Evolutionary conservation across 2,329 filamentous ascomycete genomes (phyloP).

Genomic region (Zymoseptoria ardabiliae): DNA sequence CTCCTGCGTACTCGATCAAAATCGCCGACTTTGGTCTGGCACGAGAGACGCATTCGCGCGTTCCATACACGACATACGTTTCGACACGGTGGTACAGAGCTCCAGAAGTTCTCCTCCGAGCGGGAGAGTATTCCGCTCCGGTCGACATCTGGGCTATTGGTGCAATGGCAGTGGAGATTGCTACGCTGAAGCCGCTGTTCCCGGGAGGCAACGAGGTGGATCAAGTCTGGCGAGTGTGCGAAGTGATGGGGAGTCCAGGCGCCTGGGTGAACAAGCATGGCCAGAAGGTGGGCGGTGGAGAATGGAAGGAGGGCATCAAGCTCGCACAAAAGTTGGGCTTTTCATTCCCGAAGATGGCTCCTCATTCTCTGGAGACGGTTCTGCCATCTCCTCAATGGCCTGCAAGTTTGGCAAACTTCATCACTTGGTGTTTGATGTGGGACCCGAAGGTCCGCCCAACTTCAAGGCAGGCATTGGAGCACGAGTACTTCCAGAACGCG

Average conservation of each 20-base stretch:
- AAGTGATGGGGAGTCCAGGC: conserved; percentile 98
- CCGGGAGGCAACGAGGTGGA: conserved; percentile 97
- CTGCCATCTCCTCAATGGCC: conserved; percentile 90
- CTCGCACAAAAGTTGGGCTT: conserved; percentile 95
- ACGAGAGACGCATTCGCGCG: conserved; percentile 92
- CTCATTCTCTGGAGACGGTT: conserved; percentile 91
- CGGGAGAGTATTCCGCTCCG: conserved; percentile 92
- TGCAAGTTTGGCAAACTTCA: conserved; percentile 76
- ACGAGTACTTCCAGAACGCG: conserved; percentile 91
- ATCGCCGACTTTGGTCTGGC: conserved; percentile 97
- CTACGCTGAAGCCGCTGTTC: conserved; percentile 92
- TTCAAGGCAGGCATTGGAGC: conserved; percentile 84
- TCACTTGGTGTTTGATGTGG: conserved; percentile 99
- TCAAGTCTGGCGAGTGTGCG: conserved; percentile 96
- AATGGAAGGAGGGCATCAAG: conserved; percentile 91
- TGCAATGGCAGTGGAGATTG: conserved; percentile 97
- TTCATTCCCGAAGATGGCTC: conserved; percentile 98
- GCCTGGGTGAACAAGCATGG: conserved; percentile 96
- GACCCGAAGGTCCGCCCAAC: conserved; percentile 88
- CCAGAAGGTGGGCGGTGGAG: conserved; percentile 79
- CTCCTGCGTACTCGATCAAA: conserved; percentile 90
- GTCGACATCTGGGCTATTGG: conserved; percentile 98
- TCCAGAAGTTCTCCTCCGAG: conserved; percentile 85
- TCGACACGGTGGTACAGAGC: conserved; percentile 94
- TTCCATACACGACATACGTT: conserved; percentile 96